phyloP scores from a whole-genome alignment of 768 basidiomycete species.

The Panaeolus papilionaceus region DNA sequence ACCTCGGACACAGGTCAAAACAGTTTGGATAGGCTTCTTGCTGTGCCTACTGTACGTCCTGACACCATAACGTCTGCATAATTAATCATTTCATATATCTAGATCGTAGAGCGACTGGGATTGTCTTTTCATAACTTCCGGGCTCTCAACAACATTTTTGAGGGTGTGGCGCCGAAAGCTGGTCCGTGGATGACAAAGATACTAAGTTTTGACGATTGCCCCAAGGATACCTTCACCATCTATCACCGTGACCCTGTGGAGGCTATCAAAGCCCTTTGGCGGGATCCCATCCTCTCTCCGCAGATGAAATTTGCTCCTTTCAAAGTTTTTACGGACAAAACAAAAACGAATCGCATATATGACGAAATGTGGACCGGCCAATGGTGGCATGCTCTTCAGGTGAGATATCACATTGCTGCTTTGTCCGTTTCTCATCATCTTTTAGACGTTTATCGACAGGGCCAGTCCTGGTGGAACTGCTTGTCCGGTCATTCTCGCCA shows the following conservation, averaged over 20 bases:
- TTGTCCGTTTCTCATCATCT: too few species aligned
- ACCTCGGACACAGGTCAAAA: constrained; percentile 33
- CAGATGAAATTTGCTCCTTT: constrained; percentile 1
- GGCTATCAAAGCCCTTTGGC: constrained; percentile 15
- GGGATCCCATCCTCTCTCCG: constrained; percentile 11
- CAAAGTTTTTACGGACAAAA: constrained; percentile 8
- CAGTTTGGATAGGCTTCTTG: constrained; percentile 31
- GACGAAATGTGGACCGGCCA: constrained; percentile 18
- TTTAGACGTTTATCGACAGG: too few species aligned
- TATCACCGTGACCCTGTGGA: not conserved
- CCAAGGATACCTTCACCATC: not conserved
- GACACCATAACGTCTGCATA: too few species aligned
- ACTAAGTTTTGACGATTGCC: not conserved
- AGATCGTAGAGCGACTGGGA: constrained; percentile 29
- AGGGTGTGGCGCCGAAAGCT: constrained; percentile 13
- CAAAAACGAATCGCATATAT: not conserved
- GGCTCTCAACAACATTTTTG: constrained; percentile 26
- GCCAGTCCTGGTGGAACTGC: constrained; percentile 32
- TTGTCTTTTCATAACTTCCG: constrained; percentile 29
- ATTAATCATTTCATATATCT: too few species aligned
- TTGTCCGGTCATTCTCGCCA: constrained; percentile 45
- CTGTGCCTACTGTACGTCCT: constrained; percentile 33
- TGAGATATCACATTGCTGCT: not conserved
- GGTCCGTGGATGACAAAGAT: not conserved
- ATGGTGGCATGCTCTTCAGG: constrained; percentile 18